Base-by-base conservation (phyloP, 805 yeast genomes). In the Pichia ethanolica region DNA sequence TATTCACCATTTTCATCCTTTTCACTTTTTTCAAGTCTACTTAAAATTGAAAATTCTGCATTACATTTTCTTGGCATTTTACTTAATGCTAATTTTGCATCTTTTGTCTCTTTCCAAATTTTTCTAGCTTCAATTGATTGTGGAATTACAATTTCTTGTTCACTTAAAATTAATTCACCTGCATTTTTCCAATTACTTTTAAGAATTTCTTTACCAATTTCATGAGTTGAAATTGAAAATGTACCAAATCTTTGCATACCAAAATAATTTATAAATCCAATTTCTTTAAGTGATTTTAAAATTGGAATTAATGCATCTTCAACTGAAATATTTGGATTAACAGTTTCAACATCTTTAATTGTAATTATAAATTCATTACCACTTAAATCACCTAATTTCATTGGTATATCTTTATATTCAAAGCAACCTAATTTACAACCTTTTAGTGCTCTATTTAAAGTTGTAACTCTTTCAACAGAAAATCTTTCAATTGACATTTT, bases 201-300 rank as follows among this genome's bases (percentile, higher is more conserved):
- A 45, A 93, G 69, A 30, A 91, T 72, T 53, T 75, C 75, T 53
- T 78, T 79, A 44, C 99, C 99, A 47, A 90, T 73, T 33, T 75
- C 77, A 66, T 93, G 97, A 0, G 99, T 90, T 3, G 98, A 88
- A 32, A 89, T 75, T 11, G 97, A 86, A 61, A 89, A 91, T 0
- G 99, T 90, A 32, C 99, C 99, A 65, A 93, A 93, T 61, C 99
- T 74, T 71, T 93, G 99, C 90, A 93, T 84, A n/a, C 99, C 99
- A 64, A 78, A 93, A 63, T 93, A 93, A 66, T 93, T 93, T 55
- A 93, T 84, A 60, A 88, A 93, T 0, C 99, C 99, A 32, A 75
- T 71, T 1, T 71, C 71, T 45, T 71, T 70, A 46, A 91, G 70
- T 0, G 88, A 75, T 5, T 71, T 62, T 55, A 90, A 72, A 28